Base-by-base conservation (phyloP, 176 grass and related monocot genomes). In the Themeda triandra region DNA sequence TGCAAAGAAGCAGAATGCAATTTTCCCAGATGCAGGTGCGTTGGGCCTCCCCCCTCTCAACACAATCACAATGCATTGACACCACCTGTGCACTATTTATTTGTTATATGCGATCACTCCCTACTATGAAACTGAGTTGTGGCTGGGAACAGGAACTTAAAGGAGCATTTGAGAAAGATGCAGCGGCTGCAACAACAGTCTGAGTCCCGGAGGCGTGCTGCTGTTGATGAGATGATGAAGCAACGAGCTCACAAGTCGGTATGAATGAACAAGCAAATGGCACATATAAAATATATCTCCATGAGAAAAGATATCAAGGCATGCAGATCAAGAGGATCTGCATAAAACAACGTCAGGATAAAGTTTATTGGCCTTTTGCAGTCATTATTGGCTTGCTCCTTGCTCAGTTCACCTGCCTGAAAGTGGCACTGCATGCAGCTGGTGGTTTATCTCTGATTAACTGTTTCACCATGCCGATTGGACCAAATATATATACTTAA, bases 191-290 rank as follows among this genome's bases (percentile, higher is more conserved):
- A 93, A 48, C 85, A 83, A 36, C 92, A 51, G 48, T 51, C 17
- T 51, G 48, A 51, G 48, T 19, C 48, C 17, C 48, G 48, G 48
- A 51, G 48, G 64, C 85, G 91, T 35, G 91, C 92, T 85, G 92
- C 92, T 8, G 91, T 98, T 29, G 95, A 94, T 75, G 92, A 98
- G 78, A 94, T 92, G 90, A 91, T 94, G 92, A 97, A 82, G 64
- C 88, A 92, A 76, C 85, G 89, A 79, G 82, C 89, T 28, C 87
- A 13, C 86, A 93, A 85, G 83, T 83, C 49, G 80, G 84, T 58
- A 80, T 63, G 40, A 88, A 69, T 42, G 42, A 35, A 19, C 71
- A 66, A 78, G 30, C 2, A 39, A 84, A 42, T 12, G 71, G 29
- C 42, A 65, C 63, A 46, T 77, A 35, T 63, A 45, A 45, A 45